A percentile compares a stretch with the other conserved stretches of the same genome.
Evolutionary conservation across 305 asterid species (phyloP).

Genomic region (Fraxinus ornus): DNA sequence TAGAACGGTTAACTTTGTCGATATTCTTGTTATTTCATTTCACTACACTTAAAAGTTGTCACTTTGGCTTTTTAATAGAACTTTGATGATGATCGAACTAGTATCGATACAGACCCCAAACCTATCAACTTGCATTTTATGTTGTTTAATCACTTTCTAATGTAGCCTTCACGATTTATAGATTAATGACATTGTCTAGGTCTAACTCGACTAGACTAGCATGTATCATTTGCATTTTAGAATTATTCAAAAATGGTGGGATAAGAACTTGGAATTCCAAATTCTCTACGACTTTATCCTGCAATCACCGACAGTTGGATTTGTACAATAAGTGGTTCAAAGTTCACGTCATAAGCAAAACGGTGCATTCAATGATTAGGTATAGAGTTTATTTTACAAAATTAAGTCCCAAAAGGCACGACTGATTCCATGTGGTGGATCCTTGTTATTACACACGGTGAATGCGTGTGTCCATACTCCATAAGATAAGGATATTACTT

Average conservation of each 20-base stretch:
- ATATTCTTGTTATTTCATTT: no score
- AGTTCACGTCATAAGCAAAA: not conserved
- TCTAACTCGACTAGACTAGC: not conserved
- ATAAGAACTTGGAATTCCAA: not conserved
- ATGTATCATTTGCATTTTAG: not conserved
- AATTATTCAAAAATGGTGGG: not conserved
- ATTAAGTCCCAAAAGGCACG: not conserved
- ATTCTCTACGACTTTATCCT: not conserved
- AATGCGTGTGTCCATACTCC: not conserved
- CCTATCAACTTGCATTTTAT: no score
- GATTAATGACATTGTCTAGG: not conserved
- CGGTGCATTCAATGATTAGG: not conserved
- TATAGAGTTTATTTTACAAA: not conserved
- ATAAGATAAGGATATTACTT: not conserved
- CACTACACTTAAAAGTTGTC: no score
- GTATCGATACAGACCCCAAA: no score
- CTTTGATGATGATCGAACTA: no score
- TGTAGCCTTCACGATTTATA: not conserved
- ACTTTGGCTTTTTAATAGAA: no score
- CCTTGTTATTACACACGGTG: not conserved
- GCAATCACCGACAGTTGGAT: not conserved
- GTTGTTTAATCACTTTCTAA: not conserved
- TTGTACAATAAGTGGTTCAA: not conserved
- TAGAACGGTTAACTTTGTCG: no score
- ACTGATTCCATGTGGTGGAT: not conserved